Base-by-base conservation (phyloP, 2,329 filamentous ascomycete genomes). In the Leptosphaerulina australis region DNA sequence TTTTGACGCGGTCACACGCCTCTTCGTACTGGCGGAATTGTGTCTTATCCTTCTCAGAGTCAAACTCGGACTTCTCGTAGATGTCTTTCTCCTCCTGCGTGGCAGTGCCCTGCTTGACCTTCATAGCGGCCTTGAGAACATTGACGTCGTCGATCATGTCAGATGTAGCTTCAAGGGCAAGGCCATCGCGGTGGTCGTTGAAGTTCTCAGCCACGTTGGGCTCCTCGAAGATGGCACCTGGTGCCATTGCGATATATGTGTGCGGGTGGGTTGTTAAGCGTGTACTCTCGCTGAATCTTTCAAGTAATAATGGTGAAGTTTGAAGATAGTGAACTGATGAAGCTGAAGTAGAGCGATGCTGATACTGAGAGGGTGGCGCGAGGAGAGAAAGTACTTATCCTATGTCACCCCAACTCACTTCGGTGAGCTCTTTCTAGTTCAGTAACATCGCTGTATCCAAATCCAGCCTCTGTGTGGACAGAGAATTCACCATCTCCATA, bases 21-120 rank as follows among this genome's bases (percentile, higher is more conserved):
- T 86, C 85, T 63, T 91, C 86, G 75, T 93, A 96, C 70, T 94
- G 87, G 25, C 91, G 83, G 77, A 93, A 93, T 59, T 86, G 79
- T 17, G 84, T 81, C 79, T 92, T 92, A 79, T 93, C 87, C 73
- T 93, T 93, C 36, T 83, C 77, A 36, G 81, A 74, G 71, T 91
- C 88, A 69, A 91, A 91, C 59, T 86, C 77, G 51, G 88, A 88
- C 53, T 77, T 68, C 34, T 81, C 78, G 66, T 82, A 81, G 60
- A 81, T 76, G 66, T 78, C 74, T 54, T 73, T 73, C 55, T 78
- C 76, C 51, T 73, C 67, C 54, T 76, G 69, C 18, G 74, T 74
- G 28, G 76, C 70, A 46, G 69, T 74, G 67, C 74, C 69, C 53
- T 78, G 73, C 64, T 77, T 79, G 58, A 75, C 73, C 56, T 79